Conservation (phyloP, 2,329 filamentous ascomycete species). For the Periglandula ipomoeae region DNA sequence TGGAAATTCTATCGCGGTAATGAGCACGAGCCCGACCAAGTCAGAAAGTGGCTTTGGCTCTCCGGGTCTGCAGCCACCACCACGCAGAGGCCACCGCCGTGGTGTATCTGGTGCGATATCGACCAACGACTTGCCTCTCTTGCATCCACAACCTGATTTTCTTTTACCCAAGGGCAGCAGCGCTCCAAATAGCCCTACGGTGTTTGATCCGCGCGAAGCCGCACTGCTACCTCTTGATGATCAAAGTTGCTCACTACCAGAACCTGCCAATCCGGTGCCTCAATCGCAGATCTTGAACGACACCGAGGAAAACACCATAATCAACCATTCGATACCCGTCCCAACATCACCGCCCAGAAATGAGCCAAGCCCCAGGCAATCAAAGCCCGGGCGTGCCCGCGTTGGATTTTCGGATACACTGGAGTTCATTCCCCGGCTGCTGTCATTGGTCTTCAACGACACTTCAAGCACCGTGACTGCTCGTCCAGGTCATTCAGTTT, state of each 20-base stretch:
- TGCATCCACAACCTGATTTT: constrained; percentile 48
- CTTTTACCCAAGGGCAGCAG: constrained; percentile 48
- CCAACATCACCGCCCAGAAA: constrained; percentile 6
- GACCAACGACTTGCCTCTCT: constrained; percentile 68
- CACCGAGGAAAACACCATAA: constrained; percentile 1
- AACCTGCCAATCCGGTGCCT: constrained; percentile 3
- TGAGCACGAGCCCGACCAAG: constrained; percentile 64
- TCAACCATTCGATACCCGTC: constrained; percentile 6
- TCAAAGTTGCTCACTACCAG: constrained; percentile 7
- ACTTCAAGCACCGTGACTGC: constrained; percentile 69
- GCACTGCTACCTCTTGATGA: constrained; percentile 15
- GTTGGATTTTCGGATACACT: constrained; percentile 80
- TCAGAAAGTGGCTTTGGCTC: constrained; percentile 48
- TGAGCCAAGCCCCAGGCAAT: constrained; percentile 14
- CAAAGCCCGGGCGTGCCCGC: constrained; percentile 43
- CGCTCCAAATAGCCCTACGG: constrained; percentile 52
- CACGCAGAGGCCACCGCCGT: constrained; percentile 62
- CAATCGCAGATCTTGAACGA: background rate
- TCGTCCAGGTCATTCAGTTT: constrained; percentile 61
- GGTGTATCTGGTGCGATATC: constrained; percentile 68
- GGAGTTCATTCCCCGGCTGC: constrained; percentile 72
- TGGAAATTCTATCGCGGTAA: constrained; percentile 47
- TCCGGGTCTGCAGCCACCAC: constrained; percentile 38
- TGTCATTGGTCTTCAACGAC: constrained; percentile 78
- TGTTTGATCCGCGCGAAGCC: constrained; percentile 24